Conservation (phyloP, 1,284 basidiomycete genomes). For the Lentinula novae-zelandiae region DNA sequence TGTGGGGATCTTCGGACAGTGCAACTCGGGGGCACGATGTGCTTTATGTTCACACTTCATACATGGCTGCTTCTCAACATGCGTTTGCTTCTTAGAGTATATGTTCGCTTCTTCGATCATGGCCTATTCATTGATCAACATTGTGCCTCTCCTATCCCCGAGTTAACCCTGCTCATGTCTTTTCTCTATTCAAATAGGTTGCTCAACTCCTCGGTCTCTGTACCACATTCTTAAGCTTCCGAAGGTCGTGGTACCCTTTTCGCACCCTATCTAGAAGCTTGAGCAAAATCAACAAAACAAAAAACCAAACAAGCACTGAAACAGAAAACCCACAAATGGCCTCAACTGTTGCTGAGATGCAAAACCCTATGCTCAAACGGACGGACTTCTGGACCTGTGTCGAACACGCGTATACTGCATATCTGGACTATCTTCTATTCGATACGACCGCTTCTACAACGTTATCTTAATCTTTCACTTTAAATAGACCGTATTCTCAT, state of each 20-base stretch:
- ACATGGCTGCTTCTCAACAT: neutral
- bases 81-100: neutral
- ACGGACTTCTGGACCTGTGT: neutral
- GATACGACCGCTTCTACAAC: neutral
- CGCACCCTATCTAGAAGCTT: no score
- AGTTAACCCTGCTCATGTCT: neutral
- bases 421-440: neutral
- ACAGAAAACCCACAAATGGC: no score
- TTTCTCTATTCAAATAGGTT: neutral
- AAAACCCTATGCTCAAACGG: neutral
- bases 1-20: neutral
- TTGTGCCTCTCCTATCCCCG: neutral
- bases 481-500: neutral
- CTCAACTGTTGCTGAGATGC: neutral
- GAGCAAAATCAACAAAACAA: no score
- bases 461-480: neutral
- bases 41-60: neutral
- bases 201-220: conserved; percentile 3
- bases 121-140: neutral
- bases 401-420: neutral
- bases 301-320: no score
- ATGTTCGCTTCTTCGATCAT: neutral
- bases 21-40: neutral
- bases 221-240: neutral
- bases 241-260: neutral